Evolutionary conservation across 306 rosid species (phyloP).

Genomic region (Parietaria judaica): DNA sequence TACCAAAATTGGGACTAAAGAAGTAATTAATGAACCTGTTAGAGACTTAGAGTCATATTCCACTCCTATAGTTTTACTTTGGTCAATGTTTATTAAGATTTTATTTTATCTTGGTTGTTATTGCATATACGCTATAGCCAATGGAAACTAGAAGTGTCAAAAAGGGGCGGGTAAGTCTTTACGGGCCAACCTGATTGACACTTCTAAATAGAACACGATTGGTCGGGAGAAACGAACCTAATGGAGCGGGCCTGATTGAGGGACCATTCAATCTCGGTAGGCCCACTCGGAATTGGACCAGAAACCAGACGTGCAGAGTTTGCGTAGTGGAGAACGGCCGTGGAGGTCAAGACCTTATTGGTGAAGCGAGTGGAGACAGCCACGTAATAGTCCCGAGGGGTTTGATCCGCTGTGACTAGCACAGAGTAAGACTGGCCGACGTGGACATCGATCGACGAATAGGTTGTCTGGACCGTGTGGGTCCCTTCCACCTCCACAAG

Average conservation of each 20-base stretch:
- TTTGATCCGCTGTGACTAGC: slow-evolving; percentile 74
- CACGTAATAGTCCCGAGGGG: slow-evolving; percentile 62
- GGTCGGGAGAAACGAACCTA: slow-evolving; percentile 25
- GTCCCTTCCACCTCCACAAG: slow-evolving; percentile 94
- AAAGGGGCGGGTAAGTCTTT: too few relatives aligned
- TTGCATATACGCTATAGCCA: too few relatives aligned
- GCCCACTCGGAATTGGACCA: slow-evolving; percentile 62
- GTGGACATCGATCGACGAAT: slow-evolving; percentile 73
- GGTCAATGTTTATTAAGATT: too few relatives aligned
- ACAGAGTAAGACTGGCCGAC: slow-evolving; percentile 89
- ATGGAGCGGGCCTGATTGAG: slow-evolving; percentile 72
- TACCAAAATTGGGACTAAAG: too few relatives aligned
- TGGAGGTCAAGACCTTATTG: slow-evolving; percentile 34
- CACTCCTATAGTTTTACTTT: too few relatives aligned
- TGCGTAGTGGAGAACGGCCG: slow-evolving; percentile 59
- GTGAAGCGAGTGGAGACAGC: slow-evolving; percentile 69
- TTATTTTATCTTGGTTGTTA: too few relatives aligned
- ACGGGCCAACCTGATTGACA: too few relatives aligned
- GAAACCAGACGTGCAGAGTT: slow-evolving; percentile 48
- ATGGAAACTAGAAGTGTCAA: too few relatives aligned
- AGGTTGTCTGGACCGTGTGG: slow-evolving; percentile 70
- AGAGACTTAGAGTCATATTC: too few relatives aligned
- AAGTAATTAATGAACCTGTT: too few relatives aligned
- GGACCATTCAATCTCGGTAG: slow-evolving; percentile 67
- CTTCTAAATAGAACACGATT: too few relatives aligned